These are phyloP conservation scores for Cylindrotheca fusiformis DNA, from an alignment of 108 stramenopile genomes.

Conservation along the genomic window DNA sequence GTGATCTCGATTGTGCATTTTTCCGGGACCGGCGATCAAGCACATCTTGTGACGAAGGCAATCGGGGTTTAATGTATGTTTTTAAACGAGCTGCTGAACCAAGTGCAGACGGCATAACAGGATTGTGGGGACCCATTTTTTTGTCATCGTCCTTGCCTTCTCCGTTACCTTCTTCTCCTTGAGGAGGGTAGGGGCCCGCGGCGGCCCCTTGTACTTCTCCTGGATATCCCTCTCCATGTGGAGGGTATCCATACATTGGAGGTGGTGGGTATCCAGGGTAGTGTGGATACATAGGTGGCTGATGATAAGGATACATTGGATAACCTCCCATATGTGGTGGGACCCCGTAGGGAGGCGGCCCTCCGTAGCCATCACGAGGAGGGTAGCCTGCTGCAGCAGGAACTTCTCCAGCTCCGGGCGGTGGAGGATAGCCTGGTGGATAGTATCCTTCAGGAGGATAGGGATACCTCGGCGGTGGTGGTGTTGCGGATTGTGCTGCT, in stretches of 20 bases:
- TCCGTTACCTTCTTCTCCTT: slow-evolving; percentile 4
- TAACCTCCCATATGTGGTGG: slow-evolving; percentile 32
- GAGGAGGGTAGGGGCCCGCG: slow-evolving; percentile 4
- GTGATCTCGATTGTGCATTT: slow-evolving; percentile 70
- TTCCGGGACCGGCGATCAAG: slow-evolving; percentile 61
- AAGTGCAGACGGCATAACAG: slow-evolving; percentile 5
- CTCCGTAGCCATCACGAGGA: slow-evolving; percentile 32
- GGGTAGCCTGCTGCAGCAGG: slow-evolving; percentile 18
- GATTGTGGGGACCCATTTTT: background rate
- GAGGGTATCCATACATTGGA: slow-evolving; percentile 34
- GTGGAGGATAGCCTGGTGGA: slow-evolving; percentile 31
- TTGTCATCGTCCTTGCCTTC: slow-evolving; percentile 21
- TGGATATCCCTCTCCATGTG: slow-evolving; percentile 15
- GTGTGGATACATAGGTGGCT: slow-evolving; percentile 29
- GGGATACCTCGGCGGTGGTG: slow-evolving; percentile 18
- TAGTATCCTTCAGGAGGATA: slow-evolving; percentile 12
- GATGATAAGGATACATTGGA: slow-evolving; percentile 25
- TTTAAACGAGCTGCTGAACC: slow-evolving; percentile 45
- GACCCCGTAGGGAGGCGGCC: slow-evolving; percentile 21
- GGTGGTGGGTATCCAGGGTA: slow-evolving; percentile 38
- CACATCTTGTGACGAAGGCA: slow-evolving; percentile 46
- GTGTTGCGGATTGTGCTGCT: background rate
- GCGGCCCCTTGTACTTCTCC: slow-evolving; percentile 10
- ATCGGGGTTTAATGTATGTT: slow-evolving; percentile 55
- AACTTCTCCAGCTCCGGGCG: slow-evolving; percentile 9